These are phyloP conservation scores for Phalaenopsis aphrodite DNA, from an alignment of 106 monocot species.

Conservation along the genomic window DNA sequence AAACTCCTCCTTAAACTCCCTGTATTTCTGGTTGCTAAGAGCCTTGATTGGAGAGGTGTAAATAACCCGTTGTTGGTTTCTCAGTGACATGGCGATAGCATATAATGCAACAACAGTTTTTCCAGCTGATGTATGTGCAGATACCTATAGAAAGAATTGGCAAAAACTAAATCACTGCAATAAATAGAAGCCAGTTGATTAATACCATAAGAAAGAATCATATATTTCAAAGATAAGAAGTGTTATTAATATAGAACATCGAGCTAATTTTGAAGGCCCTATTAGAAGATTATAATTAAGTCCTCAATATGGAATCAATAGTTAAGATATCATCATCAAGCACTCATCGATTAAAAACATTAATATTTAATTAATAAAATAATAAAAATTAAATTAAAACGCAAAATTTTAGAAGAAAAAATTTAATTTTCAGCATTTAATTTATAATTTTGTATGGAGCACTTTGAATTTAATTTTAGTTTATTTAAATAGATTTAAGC, in stretches of 20 bases:
- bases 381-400: no score
- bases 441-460: no score
- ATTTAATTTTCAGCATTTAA: no score
- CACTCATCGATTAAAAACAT: no score
- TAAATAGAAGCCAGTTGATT: neutral
- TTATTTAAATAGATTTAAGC: no score
- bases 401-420: no score
- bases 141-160: conserved; percentile 43
- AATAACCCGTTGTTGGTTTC: conserved; percentile 79
- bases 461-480: no score
- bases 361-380: no score
- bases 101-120: conserved; percentile 93
- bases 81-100: conserved; percentile 90
- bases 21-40: conserved; percentile 94
- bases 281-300: no score
- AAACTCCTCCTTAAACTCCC: conserved; percentile 96
- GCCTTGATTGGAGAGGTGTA: conserved; percentile 99
- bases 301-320: no score
- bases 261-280: no score
- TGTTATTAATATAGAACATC: neutral
- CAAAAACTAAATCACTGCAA: neutral
- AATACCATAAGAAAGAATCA: neutral
- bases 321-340: no score
- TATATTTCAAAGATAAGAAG: neutral
- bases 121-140: conserved; percentile 96